Evolutionary conservation across 1,284 basidiomycete species (phyloP).

Genomic region (Wallemia mellicola): DNA sequence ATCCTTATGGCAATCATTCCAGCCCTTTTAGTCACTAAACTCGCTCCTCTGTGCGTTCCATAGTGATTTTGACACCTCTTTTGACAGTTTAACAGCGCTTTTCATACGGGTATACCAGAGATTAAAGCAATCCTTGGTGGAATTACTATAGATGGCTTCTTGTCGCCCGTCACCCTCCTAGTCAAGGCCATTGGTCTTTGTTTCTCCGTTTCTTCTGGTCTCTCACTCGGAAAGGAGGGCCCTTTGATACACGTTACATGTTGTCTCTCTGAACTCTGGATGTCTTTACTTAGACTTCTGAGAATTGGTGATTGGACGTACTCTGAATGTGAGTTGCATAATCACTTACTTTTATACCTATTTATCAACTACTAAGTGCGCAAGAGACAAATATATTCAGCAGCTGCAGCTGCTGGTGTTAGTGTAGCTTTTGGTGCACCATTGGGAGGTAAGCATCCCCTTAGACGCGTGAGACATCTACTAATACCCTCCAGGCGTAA

Average conservation of each 20-base stretch:
- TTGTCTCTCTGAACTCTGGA: slow-evolving; percentile 22
- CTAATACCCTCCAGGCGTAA: slow-evolving; percentile 17
- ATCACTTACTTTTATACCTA: neutral
- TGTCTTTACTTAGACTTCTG: neutral
- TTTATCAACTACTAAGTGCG: slow-evolving; percentile 19
- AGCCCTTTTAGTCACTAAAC: slow-evolving; percentile 30
- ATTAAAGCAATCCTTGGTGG: slow-evolving; percentile 46
- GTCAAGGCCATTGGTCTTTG: slow-evolving; percentile 48
- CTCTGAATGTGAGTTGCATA: neutral
- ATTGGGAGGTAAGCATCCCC: slow-evolving; percentile 20
- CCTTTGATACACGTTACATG: slow-evolving; percentile 39
- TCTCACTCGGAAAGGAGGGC: slow-evolving; percentile 43
- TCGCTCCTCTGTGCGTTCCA: slow-evolving; percentile 21
- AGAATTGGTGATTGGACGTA: neutral
- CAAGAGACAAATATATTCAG: slow-evolving; percentile 33
- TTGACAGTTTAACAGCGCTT: slow-evolving; percentile 21
- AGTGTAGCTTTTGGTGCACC: slow-evolving; percentile 46
- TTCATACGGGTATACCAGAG: slow-evolving; percentile 48
- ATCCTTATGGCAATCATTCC: slow-evolving; percentile 27
- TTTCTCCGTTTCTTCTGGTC: slow-evolving; percentile 41
- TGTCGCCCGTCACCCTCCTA: slow-evolving; percentile 38
- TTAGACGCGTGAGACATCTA: neutral
- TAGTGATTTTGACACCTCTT: slow-evolving; percentile 2
- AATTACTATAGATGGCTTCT: slow-evolving; percentile 36
- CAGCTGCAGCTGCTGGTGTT: slow-evolving; percentile 37